Base-by-base conservation (phyloP, 805 yeast genomes). In the Trichomonascus vanleenenianus region DNA sequence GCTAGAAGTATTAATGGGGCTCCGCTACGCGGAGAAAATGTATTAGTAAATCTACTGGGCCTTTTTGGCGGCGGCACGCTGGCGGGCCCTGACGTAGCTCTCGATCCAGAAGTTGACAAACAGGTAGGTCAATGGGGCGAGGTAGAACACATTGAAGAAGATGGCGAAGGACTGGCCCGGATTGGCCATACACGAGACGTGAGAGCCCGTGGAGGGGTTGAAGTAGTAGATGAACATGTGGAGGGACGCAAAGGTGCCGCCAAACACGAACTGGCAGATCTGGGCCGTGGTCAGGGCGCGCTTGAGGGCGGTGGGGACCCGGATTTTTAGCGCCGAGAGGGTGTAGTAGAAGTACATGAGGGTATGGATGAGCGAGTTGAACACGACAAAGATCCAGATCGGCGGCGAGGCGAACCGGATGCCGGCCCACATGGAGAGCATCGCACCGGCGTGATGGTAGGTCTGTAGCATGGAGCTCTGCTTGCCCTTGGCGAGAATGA, bases 391-490 rank as follows among this genome's bases (percentile, higher is more conserved):
- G 56, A 82, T 78, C 88, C 88, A 82, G 60, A 82, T 82, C 31
- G 88, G 88, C 3, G 87, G 85, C 11, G 85, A 74, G 43, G 74
- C 75, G 62, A 67, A 82, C 47, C 87, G 67, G 46, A 79, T 75
- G 2, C 88, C 88, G 6, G 84, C 75, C 87, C 87, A 82, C 88
- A 82, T 82, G 49, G 85, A 80, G 63, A 82, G 66, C 79, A 82
- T 82, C 41, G 88, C 88, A 20, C 88, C 88, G 3, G 87, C 75
- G 61, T 82, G 88, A 60, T 82, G 88, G 64, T 82, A 82, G 47
- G 83, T 76, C 62, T 82, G 88, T 56, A 82, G 68, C 47, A 82
- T 65, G 4, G 82, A 75, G 11, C 83, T 75, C 12, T 79, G 82
- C 59, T 73, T 71, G 37, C 88, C 88, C 62, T 82, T 82, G 48